These are phyloP conservation scores for Ceratocystis colombiana DNA, from an alignment of 2,329 filamentous ascomycete species.

Conservation along the genomic window DNA sequence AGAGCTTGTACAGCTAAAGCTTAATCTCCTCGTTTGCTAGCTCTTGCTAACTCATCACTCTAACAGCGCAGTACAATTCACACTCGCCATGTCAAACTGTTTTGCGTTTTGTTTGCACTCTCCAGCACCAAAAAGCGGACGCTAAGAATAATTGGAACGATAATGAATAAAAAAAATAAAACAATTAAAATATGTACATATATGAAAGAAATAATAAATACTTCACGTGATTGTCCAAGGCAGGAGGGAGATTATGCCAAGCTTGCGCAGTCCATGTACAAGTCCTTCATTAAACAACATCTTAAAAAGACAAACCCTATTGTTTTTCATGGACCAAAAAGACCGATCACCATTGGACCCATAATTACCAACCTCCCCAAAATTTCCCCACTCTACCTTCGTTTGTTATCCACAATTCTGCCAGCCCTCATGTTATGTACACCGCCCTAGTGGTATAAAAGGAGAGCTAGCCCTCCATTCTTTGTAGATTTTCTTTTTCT, in stretches of 20 bases:
- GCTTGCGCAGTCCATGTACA: neutral
- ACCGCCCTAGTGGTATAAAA: constrained; percentile 32
- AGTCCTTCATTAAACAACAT: neutral
- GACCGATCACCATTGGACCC: neutral
- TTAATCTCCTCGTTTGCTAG: neutral
- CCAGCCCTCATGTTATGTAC: neutral
- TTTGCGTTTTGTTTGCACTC: constrained; percentile 15
- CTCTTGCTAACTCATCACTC: constrained; percentile 9
- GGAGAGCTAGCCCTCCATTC: constrained; percentile 10
- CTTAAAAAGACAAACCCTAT: neutral
- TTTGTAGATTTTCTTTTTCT: constrained; percentile 28
- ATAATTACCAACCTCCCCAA: neutral
- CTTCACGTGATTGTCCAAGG: neutral
- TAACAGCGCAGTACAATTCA: constrained; percentile 13
- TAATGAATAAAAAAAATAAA: neutral
- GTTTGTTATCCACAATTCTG: neutral
- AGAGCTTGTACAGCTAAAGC: too few relatives aligned
- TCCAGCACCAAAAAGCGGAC: neutral
- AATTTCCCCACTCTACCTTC: neutral
- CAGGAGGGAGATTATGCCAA: too few relatives aligned
- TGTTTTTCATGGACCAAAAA: neutral
- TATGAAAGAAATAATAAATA: neutral
- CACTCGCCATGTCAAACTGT: constrained; percentile 17
- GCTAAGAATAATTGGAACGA: neutral
- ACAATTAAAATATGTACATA: neutral